Base-by-base conservation (phyloP, 2,329 filamentous ascomycete species). In the Aureobasidium sp. region DNA sequence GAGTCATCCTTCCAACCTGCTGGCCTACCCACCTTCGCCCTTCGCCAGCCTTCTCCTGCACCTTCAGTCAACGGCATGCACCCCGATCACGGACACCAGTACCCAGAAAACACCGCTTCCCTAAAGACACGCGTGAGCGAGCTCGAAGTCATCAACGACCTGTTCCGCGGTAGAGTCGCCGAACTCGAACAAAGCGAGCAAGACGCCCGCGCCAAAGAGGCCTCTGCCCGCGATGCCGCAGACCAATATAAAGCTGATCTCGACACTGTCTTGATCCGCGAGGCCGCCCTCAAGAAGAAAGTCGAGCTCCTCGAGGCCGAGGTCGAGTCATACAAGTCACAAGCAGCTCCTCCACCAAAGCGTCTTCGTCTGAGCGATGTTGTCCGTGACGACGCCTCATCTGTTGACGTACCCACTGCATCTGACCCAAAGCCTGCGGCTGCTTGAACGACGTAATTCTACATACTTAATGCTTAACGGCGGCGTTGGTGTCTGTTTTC, bases 81-180 rank as follows among this genome's bases (percentile, higher is more conserved):
- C 65, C 78, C 86, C 61, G 89, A 92, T 62, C 79, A 84, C 5
- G 85, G 89, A 0, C 88, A 91, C 70, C 88, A 87, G 3, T 91
- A 90, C 72, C 90, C 96, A 70, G 86, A 89, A 64, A 84, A 87
- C 64, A 96, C 96, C 73, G 89, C 89, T 5, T 88, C 86, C 55
- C 81, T 97, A n/a, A 96, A 95, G 77, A 99, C 94, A 0, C 87
- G 94, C 45, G 93, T 99, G 37, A 94, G 88, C 68, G 94, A 99
- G 74, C 82, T 99, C 29, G 94, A 99, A 72, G 84, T 99, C 58
- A 97, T 99, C 78, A 97, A 86, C 69, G 82, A 86, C 59, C 75
- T 89, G 25, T 89, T 88, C 72, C 77, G 79, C 49, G 86, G 88
- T 64, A 76, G 78, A 11, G 85, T 97, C 44, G 74, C 85, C 72